Percentiles rank a stretch among this genome's conserved stretches.
These are phyloP conservation scores for Kondoa malvinella DNA, from an alignment of 768 basidiomycete species.

Conservation along the genomic window DNA sequence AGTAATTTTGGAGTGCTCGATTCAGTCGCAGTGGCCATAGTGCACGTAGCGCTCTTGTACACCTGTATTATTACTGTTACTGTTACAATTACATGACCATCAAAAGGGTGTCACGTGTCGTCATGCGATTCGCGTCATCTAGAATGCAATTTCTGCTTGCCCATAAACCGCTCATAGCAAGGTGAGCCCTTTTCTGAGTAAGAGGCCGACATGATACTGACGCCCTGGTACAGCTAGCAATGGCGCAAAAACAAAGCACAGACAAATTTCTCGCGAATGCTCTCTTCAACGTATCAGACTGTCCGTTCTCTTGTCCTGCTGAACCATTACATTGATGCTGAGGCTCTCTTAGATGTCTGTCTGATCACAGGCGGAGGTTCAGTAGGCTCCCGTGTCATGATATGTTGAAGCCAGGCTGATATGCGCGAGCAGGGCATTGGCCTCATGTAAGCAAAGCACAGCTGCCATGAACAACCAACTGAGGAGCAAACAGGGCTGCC, in stretches of 20 bases:
- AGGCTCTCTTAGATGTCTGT: background rate
- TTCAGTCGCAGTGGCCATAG: too few species aligned
- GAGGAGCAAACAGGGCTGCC: background rate
- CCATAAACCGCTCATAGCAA: too few species aligned
- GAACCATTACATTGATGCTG: background rate
- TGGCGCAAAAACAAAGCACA: background rate
- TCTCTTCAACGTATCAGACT: background rate
- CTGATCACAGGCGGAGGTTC: background rate
- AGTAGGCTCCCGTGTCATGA: background rate
- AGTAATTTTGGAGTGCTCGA: too few species aligned
- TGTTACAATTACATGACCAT: too few species aligned
- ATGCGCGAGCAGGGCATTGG: constrained; percentile 8
- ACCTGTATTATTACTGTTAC: too few species aligned
- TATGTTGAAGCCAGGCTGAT: background rate
- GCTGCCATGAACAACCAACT: background rate
- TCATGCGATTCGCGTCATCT: too few species aligned
- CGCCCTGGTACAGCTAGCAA: too few species aligned
- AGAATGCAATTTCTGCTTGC: too few species aligned
- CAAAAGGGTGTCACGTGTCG: too few species aligned
- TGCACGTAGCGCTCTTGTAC: too few species aligned
- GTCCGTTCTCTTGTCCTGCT: background rate
- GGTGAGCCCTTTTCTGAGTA: too few species aligned
- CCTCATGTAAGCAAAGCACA: constrained; percentile 5
- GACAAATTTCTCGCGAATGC: background rate
- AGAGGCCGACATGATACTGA: too few species aligned